These are phyloP conservation scores for Rhododendron mucronatum DNA, from an alignment of 148 eudicot genomes.

Conservation along the genomic window DNA sequence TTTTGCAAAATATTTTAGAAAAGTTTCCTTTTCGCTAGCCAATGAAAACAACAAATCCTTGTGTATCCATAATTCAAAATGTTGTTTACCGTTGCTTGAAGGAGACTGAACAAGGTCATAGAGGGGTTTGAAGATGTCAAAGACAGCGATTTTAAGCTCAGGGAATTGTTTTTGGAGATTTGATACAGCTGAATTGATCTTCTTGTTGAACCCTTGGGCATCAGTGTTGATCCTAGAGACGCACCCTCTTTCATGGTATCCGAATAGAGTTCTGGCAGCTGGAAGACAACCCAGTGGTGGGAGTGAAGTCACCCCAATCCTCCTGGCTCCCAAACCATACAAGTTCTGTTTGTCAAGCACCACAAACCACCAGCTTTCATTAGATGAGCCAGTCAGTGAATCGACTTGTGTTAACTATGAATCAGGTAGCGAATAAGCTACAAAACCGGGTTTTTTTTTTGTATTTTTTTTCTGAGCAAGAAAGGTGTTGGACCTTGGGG, in stretches of 20 bases:
- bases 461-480: too few relatives aligned
- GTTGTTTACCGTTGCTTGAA: conserved; percentile 17
- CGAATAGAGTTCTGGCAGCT: conserved; percentile 57
- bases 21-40: background rate
- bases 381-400: background rate
- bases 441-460: too few relatives aligned
- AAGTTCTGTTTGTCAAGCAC: conserved; percentile 37
- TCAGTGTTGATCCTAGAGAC: conserved; percentile 61
- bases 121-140: conserved; percentile 79
- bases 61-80: background rate
- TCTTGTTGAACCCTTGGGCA: conserved; percentile 75
- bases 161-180: conserved; percentile 57
- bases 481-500: too few relatives aligned
- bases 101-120: conserved; percentile 65
- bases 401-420: background rate
- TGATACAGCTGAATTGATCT: conserved; percentile 56
- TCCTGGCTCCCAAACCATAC: conserved; percentile 74
- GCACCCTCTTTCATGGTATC: conserved; percentile 55
- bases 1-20: background rate
- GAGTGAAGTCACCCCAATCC: conserved; percentile 89
- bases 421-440: background rate
- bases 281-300: conserved; percentile 95
- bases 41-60: background rate
- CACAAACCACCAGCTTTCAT: background rate
- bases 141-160: conserved; percentile 67